phyloP scores from a whole-genome alignment of 2,329 filamentous ascomycete species.

The Madurella fahalii region DNA sequence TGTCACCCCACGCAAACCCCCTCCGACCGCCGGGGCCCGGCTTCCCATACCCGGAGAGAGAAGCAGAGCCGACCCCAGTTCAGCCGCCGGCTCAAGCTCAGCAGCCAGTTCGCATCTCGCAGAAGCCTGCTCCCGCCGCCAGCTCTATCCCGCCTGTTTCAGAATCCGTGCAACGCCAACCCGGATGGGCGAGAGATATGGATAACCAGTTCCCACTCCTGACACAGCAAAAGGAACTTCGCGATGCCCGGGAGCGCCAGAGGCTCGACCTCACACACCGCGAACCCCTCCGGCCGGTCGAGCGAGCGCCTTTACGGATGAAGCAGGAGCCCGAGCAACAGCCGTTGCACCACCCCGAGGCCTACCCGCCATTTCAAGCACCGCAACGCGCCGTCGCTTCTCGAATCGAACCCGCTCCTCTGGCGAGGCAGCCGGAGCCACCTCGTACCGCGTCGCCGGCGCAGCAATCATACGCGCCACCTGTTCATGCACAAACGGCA shows the following conservation, averaged over 20 bases:
- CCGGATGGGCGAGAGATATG: conserved; percentile 20
- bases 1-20: conserved; percentile 44
- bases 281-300: conserved; percentile 26
- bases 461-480: conserved; percentile 33
- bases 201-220: conserved; percentile 17
- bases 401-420: conserved; percentile 39
- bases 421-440: conserved; percentile 41
- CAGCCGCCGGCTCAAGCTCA: conserved; percentile 27
- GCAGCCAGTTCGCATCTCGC: conserved; percentile 39
- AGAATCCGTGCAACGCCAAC: conserved; percentile 28
- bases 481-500: conserved; percentile 36
- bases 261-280: conserved; percentile 26
- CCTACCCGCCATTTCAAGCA: conserved; percentile 36
- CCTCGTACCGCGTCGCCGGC: conserved; percentile 36
- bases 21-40: conserved; percentile 39
- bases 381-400: conserved; percentile 37
- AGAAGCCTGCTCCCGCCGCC: conserved; percentile 34
- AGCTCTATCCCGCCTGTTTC: conserved; percentile 27
- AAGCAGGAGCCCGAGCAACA: conserved; percentile 48
- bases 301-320: conserved; percentile 33
- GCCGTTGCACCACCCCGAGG: conserved; percentile 42
- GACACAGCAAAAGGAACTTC: conserved; percentile 18
- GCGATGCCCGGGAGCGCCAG: conserved; percentile 22
- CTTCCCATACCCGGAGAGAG: conserved; percentile 45
- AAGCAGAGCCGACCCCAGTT: conserved; percentile 35